Evolutionary conservation across 495 filamentous ascomycete species (phyloP).

Genomic region (Thozetella sp.): DNA sequence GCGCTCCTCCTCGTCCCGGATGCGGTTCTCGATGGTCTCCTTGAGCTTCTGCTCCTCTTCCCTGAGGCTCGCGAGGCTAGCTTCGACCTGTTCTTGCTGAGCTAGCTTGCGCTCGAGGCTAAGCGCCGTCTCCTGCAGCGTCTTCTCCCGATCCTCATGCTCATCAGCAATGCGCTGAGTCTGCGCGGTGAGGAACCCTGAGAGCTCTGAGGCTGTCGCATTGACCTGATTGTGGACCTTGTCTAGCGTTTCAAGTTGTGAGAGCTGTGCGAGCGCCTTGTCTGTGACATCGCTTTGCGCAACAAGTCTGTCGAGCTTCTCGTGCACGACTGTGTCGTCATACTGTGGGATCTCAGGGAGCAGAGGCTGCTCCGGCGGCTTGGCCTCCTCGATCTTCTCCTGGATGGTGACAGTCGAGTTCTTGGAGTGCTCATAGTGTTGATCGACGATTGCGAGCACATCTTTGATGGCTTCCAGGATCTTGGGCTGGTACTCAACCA

Average conservation of each 20-base stretch:
- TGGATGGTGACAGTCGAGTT: conserved; percentile 44
- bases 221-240: conserved; percentile 89
- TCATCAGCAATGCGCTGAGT: conserved; percentile 77
- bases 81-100: conserved; percentile 79
- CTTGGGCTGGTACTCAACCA: conserved; percentile 81
- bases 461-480: conserved; percentile 81
- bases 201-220: conserved; percentile 81
- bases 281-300: conserved; percentile 61
- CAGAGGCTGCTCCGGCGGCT: conserved; percentile 36
- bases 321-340: conserved; percentile 67
- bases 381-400: conserved; percentile 55
- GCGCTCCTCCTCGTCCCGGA: conserved; percentile 22
- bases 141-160: conserved; percentile 75
- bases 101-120: conserved; percentile 77
- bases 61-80: conserved; percentile 59
- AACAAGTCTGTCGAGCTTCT: conserved; percentile 85
- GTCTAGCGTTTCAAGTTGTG: conserved; percentile 76
- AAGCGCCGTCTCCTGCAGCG: conserved; percentile 79
- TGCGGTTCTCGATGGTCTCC: conserved; percentile 27
- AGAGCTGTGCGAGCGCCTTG: conserved; percentile 59
- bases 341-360: conserved; percentile 41
- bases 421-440: conserved; percentile 78
- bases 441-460: conserved; percentile 74
- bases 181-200: conserved; percentile 81
- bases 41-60: conserved; percentile 42